phyloP scores from a whole-genome alignment of 345 rosid species.

The Populus pruinosa region DNA sequence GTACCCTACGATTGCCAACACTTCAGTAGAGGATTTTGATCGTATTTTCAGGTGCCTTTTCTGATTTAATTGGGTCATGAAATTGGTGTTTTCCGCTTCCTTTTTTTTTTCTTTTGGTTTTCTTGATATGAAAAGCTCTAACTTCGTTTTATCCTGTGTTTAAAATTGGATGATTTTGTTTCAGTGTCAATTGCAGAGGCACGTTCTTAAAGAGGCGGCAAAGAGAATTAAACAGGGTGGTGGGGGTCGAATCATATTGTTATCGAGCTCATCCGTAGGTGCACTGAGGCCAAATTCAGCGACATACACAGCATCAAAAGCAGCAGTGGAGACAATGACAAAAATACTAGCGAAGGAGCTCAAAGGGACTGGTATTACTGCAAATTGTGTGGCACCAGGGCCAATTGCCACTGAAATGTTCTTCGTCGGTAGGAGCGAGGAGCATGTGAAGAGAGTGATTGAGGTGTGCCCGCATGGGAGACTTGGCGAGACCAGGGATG shows the following conservation, averaged over 20 bases:
- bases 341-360: conserved; percentile 40
- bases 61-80: not conserved
- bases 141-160: too few species aligned
- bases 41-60: conserved; percentile 26
- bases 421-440: conserved; percentile 23
- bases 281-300: conserved; percentile 20
- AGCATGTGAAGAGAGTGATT: conserved; percentile 12
- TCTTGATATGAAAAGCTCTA: too few species aligned
- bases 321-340: conserved; percentile 37
- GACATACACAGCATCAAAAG: conserved; percentile 36
- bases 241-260: conserved; percentile 30
- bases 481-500: conserved; percentile 30
- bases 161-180: too few species aligned
- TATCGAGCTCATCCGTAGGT: conserved; percentile 22
- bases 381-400: conserved; percentile 40
- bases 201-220: conserved; percentile 34
- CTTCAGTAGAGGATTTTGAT: conserved; percentile 37
- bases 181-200: conserved; percentile 31
- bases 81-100: too few species aligned
- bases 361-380: conserved; percentile 41
- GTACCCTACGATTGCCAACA: conserved; percentile 30
- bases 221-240: conserved; percentile 22
- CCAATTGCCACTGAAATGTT: conserved; percentile 37
- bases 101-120: not conserved
- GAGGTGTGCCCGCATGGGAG: conserved; percentile 23